Conservation (phyloP, 176 grass and related monocot genomes). For the Aegilops speltoides region DNA sequence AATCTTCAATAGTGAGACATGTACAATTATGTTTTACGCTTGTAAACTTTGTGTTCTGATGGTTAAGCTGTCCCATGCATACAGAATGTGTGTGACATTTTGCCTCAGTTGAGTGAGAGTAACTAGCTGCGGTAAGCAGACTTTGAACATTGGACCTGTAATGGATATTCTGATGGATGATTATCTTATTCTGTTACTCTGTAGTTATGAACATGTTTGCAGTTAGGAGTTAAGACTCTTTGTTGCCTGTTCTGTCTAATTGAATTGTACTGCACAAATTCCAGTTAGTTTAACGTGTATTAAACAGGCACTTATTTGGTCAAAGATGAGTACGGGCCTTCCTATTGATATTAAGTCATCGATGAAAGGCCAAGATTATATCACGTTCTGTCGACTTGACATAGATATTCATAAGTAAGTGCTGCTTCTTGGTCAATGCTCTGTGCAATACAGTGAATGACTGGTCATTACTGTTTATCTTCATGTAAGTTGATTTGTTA, state of each 20-base stretch:
- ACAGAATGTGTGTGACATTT: slow-evolving; percentile 4
- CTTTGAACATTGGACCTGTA: background rate
- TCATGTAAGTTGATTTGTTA: slow-evolving; percentile 6
- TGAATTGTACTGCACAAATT: slow-evolving; percentile 1
- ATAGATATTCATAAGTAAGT: slow-evolving; percentile 96
- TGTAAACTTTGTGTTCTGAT: slow-evolving; percentile 14
- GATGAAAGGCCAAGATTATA: slow-evolving; percentile 78
- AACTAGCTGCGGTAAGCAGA: background rate
- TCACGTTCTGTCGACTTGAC: slow-evolving; percentile 83
- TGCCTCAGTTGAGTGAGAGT: background rate
- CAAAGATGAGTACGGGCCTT: slow-evolving; percentile 98
- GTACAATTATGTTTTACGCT: background rate
- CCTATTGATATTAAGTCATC: slow-evolving; percentile 93
- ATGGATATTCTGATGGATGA: background rate
- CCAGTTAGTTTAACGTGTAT: slow-evolving; percentile 19
- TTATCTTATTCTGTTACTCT: background rate
- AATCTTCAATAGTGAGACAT: background rate
- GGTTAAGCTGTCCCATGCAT: slow-evolving; percentile 6
- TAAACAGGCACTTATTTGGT: slow-evolving; percentile 98
- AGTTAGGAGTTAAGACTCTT: background rate
- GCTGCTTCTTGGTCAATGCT: background rate
- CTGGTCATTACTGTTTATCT: slow-evolving; percentile 13
- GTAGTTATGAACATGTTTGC: slow-evolving; percentile 10
- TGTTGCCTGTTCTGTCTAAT: slow-evolving; percentile 13
- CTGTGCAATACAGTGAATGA: slow-evolving; percentile 16